These are phyloP conservation scores for Aureobasidium pullulans DNA, from an alignment of 2,329 filamentous ascomycete species.

Conservation along the genomic window DNA sequence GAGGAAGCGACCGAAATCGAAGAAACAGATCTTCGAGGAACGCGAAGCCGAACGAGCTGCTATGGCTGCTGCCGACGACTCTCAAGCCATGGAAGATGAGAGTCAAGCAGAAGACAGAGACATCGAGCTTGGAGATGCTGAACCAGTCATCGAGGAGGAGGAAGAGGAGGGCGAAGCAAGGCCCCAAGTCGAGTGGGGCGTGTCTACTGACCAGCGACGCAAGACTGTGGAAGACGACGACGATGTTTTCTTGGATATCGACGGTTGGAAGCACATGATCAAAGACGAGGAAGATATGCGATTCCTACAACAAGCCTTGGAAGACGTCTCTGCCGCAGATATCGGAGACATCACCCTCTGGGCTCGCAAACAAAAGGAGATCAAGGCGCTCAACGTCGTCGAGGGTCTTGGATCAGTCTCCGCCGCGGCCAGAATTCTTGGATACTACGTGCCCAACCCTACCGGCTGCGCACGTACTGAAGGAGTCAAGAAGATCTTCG, in stretches of 20 bases:
- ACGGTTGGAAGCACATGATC: constrained; percentile 61
- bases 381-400: constrained; percentile 59
- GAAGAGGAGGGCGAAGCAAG: constrained; percentile 43
- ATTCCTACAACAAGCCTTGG: constrained; percentile 47
- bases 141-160: constrained; percentile 27
- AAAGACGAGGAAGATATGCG: constrained; percentile 62
- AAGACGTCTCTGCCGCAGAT: constrained; percentile 38
- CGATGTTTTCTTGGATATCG: constrained; percentile 57
- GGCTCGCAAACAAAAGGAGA: constrained; percentile 65
- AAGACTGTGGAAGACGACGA: constrained; percentile 61
- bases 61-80: constrained; percentile 23
- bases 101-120: constrained; percentile 29
- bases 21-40: constrained; percentile 68
- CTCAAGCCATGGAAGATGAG: constrained; percentile 25
- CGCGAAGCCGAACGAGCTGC: constrained; percentile 50
- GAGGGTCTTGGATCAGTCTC: constrained; percentile 48
- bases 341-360: constrained; percentile 55
- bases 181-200: constrained; percentile 51
- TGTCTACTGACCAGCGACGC: constrained; percentile 52
- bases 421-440: constrained; percentile 49
- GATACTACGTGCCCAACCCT: constrained; percentile 75
- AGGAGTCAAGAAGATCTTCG: constrained; percentile 88
- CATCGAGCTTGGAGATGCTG: constrained; percentile 40
- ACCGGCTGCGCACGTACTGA: constrained; percentile 87
- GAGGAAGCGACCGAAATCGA: constrained; percentile 60